phyloP scores from a whole-genome alignment of 495 filamentous ascomycete genomes.

The Penicillium goetzii region DNA sequence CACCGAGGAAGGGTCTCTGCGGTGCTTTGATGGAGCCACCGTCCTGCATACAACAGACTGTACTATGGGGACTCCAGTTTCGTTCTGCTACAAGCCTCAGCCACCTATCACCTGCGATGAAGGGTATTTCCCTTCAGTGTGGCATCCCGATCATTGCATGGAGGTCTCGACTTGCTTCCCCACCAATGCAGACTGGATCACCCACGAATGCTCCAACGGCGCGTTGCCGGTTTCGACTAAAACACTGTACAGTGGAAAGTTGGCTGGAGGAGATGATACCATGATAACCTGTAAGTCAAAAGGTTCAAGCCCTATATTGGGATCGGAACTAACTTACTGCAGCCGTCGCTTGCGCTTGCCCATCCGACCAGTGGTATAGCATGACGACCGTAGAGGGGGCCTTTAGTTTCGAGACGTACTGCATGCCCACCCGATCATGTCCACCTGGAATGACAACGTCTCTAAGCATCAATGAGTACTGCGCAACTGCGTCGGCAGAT shows the following conservation, averaged over 20 bases:
- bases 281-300: conserved; percentile 24
- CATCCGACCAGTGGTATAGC: conserved; percentile 32
- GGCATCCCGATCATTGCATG: conserved; percentile 38
- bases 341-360: conserved; percentile 33
- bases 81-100: conserved; percentile 26
- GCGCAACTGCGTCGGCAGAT: conserved; percentile 22
- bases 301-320: not conserved
- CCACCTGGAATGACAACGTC: conserved; percentile 30
- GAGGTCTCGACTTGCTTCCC: conserved; percentile 34
- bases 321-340: not conserved
- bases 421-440: conserved; percentile 32
- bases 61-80: conserved; percentile 30
- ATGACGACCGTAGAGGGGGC: conserved; percentile 16
- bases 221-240: conserved; percentile 27
- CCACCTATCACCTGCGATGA: conserved; percentile 25
- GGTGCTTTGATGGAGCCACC: conserved; percentile 29
- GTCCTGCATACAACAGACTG: conserved; percentile 36
- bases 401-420: conserved; percentile 27
- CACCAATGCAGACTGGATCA: conserved; percentile 31
- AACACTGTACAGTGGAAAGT: conserved; percentile 28
- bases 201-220: conserved; percentile 34
- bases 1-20: conserved; percentile 24
- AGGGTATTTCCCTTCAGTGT: conserved; percentile 33
- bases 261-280: conserved; percentile 27
- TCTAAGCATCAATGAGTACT: conserved; percentile 19